Evolutionary conservation across 1,284 basidiomycete species (phyloP), one percentile per base, ranked within the genome.

Genomic region (Mycosarcoma mackinlayi): DNA sequence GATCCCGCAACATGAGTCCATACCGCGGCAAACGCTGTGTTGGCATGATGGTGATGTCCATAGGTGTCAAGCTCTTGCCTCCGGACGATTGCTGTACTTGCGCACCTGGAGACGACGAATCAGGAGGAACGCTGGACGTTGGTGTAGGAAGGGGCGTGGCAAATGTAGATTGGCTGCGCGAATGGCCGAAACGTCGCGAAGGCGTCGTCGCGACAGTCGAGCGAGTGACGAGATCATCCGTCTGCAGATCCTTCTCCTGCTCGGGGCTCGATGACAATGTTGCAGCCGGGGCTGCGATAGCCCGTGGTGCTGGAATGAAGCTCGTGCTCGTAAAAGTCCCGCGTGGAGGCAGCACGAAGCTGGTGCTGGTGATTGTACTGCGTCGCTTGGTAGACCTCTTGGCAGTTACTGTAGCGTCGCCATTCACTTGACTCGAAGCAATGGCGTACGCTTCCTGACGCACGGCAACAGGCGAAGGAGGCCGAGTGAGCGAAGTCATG

Each of bases 41-140:
- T 10, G 79, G 79, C 79, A 79, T 79, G 56, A 80, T 80, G 3
- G 68, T 74, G 16, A 80, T 63, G 50, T 80, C 79, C 53, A 77
- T 69, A 21, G 77, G 67, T 11, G 62, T 73, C n/a, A 80, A 50
- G 57, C 63, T 61, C 50, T 78, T 78, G 35, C 35, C 34, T 11
- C 18, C 35, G 4, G 35, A 5, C 42, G 16, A 54, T 30, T 6
- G 50, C 33, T 16, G 35, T 37, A 19, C 23, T n/a, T 16, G 25
- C n/a, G 44, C 21, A 13, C 19, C 4, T 5, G 42, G 3, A 1
- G 51, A 47, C 58, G 52, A 66, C 13, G 34, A 34, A 0, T 49
- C 59, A 13, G 31, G 25, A 19, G 19, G 47, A 19, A 21, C 19
- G 0, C 34, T 11, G 4, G 50, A 66, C 13, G 42, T 55, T n/a